phyloP scores from a whole-genome alignment of 2,329 filamentous ascomycete species.

The Sclerotinia trifoliorum region DNA sequence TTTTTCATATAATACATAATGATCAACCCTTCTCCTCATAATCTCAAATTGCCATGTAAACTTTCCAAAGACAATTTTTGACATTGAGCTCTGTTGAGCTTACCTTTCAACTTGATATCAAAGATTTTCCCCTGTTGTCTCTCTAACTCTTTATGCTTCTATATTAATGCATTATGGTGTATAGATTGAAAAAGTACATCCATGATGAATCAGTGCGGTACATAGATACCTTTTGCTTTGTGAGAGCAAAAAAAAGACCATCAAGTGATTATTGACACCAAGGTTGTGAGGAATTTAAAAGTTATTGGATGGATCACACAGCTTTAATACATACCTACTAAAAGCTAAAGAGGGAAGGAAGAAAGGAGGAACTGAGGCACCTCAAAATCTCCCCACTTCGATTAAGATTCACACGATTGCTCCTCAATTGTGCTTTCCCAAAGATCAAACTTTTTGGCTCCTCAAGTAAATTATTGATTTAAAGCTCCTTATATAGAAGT shows the following conservation, averaged over 20 bases:
- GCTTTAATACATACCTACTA: neutral
- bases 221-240: neutral
- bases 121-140: too few relatives aligned
- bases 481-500: neutral
- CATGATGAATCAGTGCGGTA: rapidly evolving
- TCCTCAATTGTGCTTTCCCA: neutral
- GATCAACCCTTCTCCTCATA: neutral
- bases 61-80: rapidly evolving
- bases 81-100: neutral
- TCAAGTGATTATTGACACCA: neutral
- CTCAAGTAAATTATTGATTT: neutral
- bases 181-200: neutral
- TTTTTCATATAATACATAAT: neutral
- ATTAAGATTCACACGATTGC: neutral
- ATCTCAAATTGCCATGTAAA: too few relatives aligned
- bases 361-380: neutral
- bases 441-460: neutral
- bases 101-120: neutral
- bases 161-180: neutral
- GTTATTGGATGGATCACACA: neutral
- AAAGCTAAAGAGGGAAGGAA: neutral
- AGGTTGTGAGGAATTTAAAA: neutral
- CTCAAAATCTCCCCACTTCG: rapidly evolving
- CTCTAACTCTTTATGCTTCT: neutral
- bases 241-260: neutral